Evolutionary conservation across 768 basidiomycete genomes (phyloP).

Genomic region (Amanita pseudoporphyria): DNA sequence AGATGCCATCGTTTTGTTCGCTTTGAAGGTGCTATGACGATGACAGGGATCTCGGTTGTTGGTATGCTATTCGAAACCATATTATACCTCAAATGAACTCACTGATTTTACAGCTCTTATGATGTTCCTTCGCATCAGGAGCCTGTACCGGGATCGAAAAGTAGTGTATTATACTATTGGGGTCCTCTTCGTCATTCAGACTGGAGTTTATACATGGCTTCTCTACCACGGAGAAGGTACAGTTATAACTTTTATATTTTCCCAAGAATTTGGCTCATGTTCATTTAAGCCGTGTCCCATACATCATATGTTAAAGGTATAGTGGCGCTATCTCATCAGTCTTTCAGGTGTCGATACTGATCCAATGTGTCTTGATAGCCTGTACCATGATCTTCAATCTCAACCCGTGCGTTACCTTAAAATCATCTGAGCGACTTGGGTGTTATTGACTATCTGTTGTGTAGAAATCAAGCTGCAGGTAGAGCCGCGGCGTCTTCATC

Average conservation of each 20-base stretch:
- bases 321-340: neutral
- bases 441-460: conserved; percentile 14
- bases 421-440: neutral
- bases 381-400: conserved; percentile 35
- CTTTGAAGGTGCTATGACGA: conserved; percentile 44
- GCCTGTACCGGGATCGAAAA: conserved; percentile 26
- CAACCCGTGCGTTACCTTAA: conserved; percentile 19
- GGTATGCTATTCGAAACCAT: conserved; percentile 14
- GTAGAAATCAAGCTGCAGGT: no score
- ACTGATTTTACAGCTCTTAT: conserved; percentile 25
- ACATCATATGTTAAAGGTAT: neutral
- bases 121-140: conserved; percentile 45
- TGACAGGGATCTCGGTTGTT: conserved; percentile 41
- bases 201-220: conserved; percentile 45
- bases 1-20: conserved; percentile 39
- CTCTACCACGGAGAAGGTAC: conserved; percentile 39
- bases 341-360: conserved; percentile 1
- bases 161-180: conserved; percentile 20
- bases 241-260: conserved; percentile 10
- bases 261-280: neutral
- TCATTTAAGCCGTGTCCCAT: conserved; percentile 1
- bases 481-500: conserved; percentile 35
- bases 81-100: neutral
- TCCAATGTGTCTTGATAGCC: conserved; percentile 17
- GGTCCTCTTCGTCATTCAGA: conserved; percentile 31